Conservation (phyloP, 2,329 filamentous ascomycete species). For the Fusarium sambucinum region DNA sequence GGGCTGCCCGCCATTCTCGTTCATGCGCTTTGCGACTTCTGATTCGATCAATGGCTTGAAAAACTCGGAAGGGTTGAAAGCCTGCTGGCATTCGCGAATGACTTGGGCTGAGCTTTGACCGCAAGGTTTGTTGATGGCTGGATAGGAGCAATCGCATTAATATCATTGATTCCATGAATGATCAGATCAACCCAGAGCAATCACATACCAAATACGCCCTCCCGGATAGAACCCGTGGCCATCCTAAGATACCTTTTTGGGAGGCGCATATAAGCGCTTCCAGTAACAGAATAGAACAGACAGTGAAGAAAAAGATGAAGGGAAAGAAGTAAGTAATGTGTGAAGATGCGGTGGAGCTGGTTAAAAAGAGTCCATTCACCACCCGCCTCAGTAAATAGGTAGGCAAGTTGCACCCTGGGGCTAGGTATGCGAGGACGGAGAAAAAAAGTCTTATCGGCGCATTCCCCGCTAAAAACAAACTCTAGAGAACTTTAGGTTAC, state of each 20-base stretch:
- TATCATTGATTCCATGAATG: background rate
- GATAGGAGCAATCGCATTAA: constrained; percentile 25
- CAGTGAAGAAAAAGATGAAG: constrained; percentile 11
- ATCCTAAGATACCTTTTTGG: constrained; percentile 59
- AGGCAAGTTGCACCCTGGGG: background rate
- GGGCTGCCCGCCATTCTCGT: constrained; percentile 70
- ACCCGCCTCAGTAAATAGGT: constrained; percentile 21
- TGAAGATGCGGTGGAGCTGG: constrained; percentile 30
- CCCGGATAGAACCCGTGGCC: constrained; percentile 65
- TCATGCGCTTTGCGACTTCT: constrained; percentile 67
- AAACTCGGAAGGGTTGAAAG: constrained; percentile 83
- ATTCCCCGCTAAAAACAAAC: constrained; percentile 28
- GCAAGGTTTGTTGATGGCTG: constrained; percentile 93
- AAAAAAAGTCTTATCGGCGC: constrained; percentile 36
- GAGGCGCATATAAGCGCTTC: constrained; percentile 50
- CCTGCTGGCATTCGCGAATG: constrained; percentile 85
- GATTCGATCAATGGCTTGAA: constrained; percentile 82
- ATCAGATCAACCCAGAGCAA: constrained; percentile 1
- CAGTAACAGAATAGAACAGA: constrained; percentile 6
- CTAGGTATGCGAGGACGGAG: background rate
- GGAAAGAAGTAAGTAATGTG: constrained; percentile 21
- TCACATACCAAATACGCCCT: constrained; percentile 69
- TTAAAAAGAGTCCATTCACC: constrained; percentile 30
- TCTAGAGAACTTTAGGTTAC: background rate
- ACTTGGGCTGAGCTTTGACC: constrained; percentile 90